Percentiles rank a stretch among this genome's conserved stretches.
phyloP scores from a whole-genome alignment of 2,329 filamentous ascomycete species.

The Biscogniauxia sp. region DNA sequence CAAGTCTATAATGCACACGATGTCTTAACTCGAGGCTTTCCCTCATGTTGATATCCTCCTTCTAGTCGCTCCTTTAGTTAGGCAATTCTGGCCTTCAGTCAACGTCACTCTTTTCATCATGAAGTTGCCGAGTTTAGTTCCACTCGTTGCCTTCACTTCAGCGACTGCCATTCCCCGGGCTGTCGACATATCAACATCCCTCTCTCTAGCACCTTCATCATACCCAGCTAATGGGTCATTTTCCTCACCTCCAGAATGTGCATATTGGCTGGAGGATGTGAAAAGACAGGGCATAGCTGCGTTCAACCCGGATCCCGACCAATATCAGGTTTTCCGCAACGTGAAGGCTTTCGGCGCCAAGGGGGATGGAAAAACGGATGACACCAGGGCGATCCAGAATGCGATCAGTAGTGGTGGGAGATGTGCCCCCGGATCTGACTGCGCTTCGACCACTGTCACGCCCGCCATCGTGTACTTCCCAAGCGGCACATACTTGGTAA shows the following conservation, averaged over 20 bases:
- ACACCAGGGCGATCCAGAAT: conserved; percentile 36
- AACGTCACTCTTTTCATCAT: background rate
- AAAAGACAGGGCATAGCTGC: conserved; percentile 1
- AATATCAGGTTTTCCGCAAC: conserved; percentile 3
- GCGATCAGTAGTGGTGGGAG: conserved; percentile 32
- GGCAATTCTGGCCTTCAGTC: background rate
- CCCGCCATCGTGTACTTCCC: conserved; percentile 36
- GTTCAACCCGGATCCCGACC: background rate
- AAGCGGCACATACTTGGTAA: conserved; percentile 66
- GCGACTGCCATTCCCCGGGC: background rate
- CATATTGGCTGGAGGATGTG: conserved; percentile 3
- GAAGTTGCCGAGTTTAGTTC: background rate
- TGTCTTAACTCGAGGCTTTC: background rate
- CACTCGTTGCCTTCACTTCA: background rate
- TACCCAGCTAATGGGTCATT: background rate
- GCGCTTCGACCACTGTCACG: conserved; percentile 25
- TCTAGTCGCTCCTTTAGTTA: background rate
- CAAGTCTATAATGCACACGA: background rate
- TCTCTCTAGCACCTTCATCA: background rate
- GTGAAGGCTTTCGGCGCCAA: conserved; percentile 7
- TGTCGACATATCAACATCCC: background rate
- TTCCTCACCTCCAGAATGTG: background rate
- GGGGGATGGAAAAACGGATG: conserved; percentile 32
- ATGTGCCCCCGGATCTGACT: conserved; percentile 27
- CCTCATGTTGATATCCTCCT: background rate